phyloP scores from a whole-genome alignment of 768 basidiomycete species.

The Coprinopsis cinerea region DNA sequence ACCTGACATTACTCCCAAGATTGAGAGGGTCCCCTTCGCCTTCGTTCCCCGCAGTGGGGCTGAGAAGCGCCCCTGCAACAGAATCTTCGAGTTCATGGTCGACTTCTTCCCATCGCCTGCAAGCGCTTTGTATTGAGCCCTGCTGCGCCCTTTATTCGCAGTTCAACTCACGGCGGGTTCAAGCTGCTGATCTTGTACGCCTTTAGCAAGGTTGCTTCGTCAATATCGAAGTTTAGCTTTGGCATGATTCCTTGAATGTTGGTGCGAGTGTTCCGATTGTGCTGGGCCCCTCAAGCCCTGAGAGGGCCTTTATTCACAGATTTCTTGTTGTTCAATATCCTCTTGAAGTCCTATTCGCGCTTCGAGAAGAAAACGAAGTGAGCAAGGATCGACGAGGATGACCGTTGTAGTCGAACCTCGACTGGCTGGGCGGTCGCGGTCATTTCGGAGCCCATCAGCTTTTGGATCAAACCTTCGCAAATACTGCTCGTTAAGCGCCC shows the following conservation, averaged over 20 bases:
- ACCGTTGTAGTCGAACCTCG: background rate
- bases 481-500: background rate
- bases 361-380: no score
- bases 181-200: slow-evolving; percentile 80
- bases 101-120: slow-evolving; percentile 84
- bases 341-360: no score
- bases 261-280: background rate
- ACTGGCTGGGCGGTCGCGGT: background rate
- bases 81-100: slow-evolving; percentile 81
- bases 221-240: slow-evolving; percentile 61
- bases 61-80: slow-evolving; percentile 61
- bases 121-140: slow-evolving; percentile 12
- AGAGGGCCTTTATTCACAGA: no score
- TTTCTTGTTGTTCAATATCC: no score
- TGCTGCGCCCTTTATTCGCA: no score
- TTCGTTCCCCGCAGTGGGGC: slow-evolving; percentile 44
- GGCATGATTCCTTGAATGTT: slow-evolving; percentile 33
- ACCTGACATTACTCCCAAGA: slow-evolving; percentile 61
- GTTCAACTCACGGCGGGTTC: slow-evolving; percentile 76
- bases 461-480: background rate
- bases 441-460: background rate
- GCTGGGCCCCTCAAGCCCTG: no score
- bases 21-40: slow-evolving; percentile 75
- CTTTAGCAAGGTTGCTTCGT: slow-evolving; percentile 81
- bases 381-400: no score